These are phyloP conservation scores for Neurospora intermedia DNA, from an alignment of 495 filamentous ascomycete species.

Conservation along the genomic window DNA sequence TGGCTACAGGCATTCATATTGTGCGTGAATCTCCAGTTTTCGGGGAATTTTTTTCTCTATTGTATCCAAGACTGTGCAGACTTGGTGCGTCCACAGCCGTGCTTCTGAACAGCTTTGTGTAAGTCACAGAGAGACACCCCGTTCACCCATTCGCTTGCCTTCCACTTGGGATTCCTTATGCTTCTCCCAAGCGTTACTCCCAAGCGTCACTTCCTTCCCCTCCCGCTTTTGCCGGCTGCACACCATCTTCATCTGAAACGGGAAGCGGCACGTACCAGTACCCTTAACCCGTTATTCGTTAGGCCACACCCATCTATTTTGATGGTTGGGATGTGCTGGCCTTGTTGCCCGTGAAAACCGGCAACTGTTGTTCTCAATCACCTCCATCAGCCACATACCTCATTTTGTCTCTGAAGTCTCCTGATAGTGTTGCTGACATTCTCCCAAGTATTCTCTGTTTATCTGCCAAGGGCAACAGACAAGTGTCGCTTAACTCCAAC, in stretches of 20 bases:
- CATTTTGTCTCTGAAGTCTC: neutral
- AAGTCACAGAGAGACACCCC: neutral
- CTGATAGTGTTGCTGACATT: neutral
- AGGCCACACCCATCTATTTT: neutral
- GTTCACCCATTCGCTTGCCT: slow-evolving; percentile 14
- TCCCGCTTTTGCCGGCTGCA: slow-evolving; percentile 14
- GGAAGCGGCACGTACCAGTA: neutral
- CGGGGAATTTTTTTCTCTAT: neutral
- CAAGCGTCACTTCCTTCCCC: slow-evolving; percentile 16
- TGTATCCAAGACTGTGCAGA: neutral
- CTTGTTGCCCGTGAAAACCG: neutral
- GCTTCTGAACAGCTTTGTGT: neutral
- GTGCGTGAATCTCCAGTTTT: neutral
- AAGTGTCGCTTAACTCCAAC: slow-evolving; percentile 2
- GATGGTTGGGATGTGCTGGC: neutral
- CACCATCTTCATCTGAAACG: slow-evolving; percentile 8
- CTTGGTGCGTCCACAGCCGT: neutral
- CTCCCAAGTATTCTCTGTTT: neutral
- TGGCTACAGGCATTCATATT: neutral
- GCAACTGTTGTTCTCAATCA: neutral
- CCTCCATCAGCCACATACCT: neutral
- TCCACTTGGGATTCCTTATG: slow-evolving; percentile 7
- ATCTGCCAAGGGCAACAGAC: neutral
- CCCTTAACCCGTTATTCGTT: neutral
- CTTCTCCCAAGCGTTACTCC: slow-evolving; percentile 6